Evolutionary conservation across 441 rosid genomes (phyloP).

Genomic region (Manihot esculenta): DNA sequence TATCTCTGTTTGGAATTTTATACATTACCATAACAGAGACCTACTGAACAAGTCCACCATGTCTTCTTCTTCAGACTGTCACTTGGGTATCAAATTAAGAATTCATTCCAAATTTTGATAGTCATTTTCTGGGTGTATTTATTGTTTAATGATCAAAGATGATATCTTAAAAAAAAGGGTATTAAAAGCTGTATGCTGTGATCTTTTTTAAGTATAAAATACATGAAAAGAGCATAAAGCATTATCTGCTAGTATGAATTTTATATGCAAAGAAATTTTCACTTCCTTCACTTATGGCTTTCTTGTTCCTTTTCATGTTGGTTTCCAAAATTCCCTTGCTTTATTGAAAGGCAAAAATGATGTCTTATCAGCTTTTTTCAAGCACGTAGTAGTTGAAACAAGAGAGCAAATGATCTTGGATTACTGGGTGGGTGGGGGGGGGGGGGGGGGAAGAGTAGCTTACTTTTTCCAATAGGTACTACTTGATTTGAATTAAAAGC

Average conservation of each 20-base stretch:
- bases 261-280: neutral
- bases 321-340: neutral
- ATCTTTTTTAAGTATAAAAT: neutral
- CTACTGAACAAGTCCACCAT: neutral
- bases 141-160: neutral
- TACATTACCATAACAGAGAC: neutral
- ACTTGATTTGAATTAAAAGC: neutral
- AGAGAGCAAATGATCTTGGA: neutral
- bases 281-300: neutral
- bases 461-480: constrained; percentile 1
- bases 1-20: neutral
- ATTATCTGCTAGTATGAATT: neutral
- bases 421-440: too few species aligned
- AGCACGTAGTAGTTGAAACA: constrained; percentile 10
- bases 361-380: constrained; percentile 11
- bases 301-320: neutral
- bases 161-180: neutral
- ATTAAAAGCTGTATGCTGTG: neutral
- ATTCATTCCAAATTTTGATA: neutral
- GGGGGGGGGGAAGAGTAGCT: neutral
- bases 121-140: neutral
- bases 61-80: neutral
- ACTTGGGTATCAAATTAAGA: constrained; percentile 4
- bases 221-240: constrained; percentile 14
- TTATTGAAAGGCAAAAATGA: constrained; percentile 19